Evolutionary conservation across 257 asterid species (phyloP).

Genomic region (Solanum ahanhuiri): DNA sequence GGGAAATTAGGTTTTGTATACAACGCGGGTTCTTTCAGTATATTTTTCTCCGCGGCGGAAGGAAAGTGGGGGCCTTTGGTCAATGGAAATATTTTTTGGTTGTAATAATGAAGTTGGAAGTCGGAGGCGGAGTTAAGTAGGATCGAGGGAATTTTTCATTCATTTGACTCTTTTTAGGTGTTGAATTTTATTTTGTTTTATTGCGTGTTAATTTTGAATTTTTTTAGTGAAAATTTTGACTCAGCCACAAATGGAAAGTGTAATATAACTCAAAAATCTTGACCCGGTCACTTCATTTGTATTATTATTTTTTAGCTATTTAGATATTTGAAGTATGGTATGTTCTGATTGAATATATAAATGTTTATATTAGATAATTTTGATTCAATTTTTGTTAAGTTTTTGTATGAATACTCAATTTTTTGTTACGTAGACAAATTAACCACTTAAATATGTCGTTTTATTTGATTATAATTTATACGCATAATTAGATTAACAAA

Average conservation of each 20-base stretch:
- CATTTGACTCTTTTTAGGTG: too few species aligned
- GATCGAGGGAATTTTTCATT: too few species aligned
- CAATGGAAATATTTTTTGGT: neutral
- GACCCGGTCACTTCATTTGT: neutral
- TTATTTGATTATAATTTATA: neutral
- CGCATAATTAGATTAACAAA: neutral
- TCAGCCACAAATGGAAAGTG: too few species aligned
- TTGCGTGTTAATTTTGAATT: neutral
- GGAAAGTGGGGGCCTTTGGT: neutral
- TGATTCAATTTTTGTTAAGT: neutral
- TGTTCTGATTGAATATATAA: neutral
- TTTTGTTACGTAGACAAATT: neutral
- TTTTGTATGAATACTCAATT: neutral
- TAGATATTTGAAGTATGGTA: neutral
- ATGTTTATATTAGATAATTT: neutral
- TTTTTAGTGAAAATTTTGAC: neutral
- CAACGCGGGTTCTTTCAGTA: conserved; percentile 4
- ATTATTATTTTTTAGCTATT: neutral
- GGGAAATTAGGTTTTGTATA: conserved; percentile 10
- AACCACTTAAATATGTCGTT: neutral
- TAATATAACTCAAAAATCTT: too few species aligned
- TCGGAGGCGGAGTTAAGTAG: neutral
- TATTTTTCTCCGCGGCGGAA: neutral
- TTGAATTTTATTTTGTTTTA: too few species aligned
- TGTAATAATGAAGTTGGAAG: neutral